A percentile compares a stretch with the other conserved stretches of the same genome.
These are phyloP conservation scores for Tuber aestivum DNA, from an alignment of 495 filamentous ascomycete genomes.

Conservation along the genomic window DNA sequence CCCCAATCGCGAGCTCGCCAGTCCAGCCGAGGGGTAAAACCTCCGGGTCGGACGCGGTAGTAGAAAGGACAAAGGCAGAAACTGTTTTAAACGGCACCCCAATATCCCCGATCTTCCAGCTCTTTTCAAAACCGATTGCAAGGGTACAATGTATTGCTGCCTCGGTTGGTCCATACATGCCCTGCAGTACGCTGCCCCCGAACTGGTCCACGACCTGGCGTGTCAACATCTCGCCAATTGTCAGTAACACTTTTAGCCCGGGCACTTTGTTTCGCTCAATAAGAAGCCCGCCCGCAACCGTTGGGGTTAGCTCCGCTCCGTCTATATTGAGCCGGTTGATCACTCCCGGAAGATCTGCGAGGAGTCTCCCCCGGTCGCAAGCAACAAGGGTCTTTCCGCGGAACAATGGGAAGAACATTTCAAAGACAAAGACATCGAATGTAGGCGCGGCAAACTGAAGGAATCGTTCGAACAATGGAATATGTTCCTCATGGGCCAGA, in stretches of 20 bases:
- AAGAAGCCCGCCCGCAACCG: slow-evolving; percentile 65
- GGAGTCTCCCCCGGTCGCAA: slow-evolving; percentile 57
- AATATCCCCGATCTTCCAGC: slow-evolving; percentile 59
- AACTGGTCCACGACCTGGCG: slow-evolving; percentile 66
- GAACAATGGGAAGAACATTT: slow-evolving; percentile 76
- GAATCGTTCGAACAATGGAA: slow-evolving; percentile 67
- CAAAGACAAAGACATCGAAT: slow-evolving; percentile 84
- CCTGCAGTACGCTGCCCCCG: slow-evolving; percentile 62
- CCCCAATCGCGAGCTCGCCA: slow-evolving; percentile 80
- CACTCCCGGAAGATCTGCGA: slow-evolving; percentile 61
- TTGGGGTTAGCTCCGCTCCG: slow-evolving; percentile 76
- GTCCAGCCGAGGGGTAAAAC: slow-evolving; percentile 60
- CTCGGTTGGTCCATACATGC: slow-evolving; percentile 85
- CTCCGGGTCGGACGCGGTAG: slow-evolving; percentile 43
- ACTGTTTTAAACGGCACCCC: slow-evolving; percentile 69
- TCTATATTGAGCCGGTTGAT: slow-evolving; percentile 63
- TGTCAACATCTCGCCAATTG: slow-evolving; percentile 85
- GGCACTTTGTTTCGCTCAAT: slow-evolving; percentile 58
- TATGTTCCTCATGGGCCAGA: slow-evolving; percentile 66
- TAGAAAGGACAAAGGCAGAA: slow-evolving; percentile 61
- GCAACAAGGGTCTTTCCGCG: slow-evolving; percentile 65
- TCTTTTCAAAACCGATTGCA: slow-evolving; percentile 47
- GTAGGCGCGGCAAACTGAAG: slow-evolving; percentile 82
- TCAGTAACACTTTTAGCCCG: slow-evolving; percentile 58
- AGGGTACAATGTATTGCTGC: slow-evolving; percentile 72